A percentile compares a stretch with the other conserved stretches of the same genome.
phyloP scores from a whole-genome alignment of 2,329 filamentous ascomycete species.

The Beauveria rudraprayagi region DNA sequence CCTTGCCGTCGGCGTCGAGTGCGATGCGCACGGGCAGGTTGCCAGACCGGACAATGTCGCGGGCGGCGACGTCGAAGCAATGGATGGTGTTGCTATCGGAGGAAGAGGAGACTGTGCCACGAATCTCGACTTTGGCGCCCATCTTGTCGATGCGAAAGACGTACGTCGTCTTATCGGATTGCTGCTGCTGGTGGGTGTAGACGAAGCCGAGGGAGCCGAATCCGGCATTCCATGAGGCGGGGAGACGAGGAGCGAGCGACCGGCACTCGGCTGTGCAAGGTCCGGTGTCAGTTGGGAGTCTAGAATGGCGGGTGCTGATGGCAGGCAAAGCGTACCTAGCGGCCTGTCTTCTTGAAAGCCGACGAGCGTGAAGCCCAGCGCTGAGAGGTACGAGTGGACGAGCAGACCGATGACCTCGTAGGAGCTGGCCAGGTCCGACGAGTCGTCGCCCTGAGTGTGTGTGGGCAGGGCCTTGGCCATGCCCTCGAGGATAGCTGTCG shows the following conservation, averaged over 20 bases:
- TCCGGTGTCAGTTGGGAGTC: no score
- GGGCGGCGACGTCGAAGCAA: conserved; percentile 61
- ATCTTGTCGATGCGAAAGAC: conserved; percentile 75
- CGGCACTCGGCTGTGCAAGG: conserved; percentile 36
- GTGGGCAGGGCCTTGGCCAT: conserved; percentile 55
- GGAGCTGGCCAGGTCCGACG: conserved; percentile 58
- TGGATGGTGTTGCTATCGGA: conserved; percentile 61
- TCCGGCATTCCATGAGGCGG: conserved; percentile 70
- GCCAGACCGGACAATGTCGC: conserved; percentile 63
- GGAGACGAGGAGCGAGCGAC: conserved; percentile 54
- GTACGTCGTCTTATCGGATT: conserved; percentile 50
- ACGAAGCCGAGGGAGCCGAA: conserved; percentile 69
- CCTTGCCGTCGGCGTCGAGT: conserved; percentile 28
- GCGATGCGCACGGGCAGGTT: conserved; percentile 49
- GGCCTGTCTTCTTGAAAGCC: conserved; percentile 79
- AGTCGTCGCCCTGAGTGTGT: conserved; percentile 42
- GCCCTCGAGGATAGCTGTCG: conserved; percentile 37
- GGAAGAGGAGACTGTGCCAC: conserved; percentile 68
- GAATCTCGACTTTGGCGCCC: conserved; percentile 74
- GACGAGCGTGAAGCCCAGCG: conserved; percentile 70
- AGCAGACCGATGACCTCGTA: conserved; percentile 82
- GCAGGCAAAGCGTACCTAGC: conserved; percentile 44
- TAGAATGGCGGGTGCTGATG: no score
- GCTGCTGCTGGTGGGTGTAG: conserved; percentile 85
- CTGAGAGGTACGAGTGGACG: conserved; percentile 72